Conservation (phyloP, 2,329 filamentous ascomycete genomes). For the Polytolypa hystricis region DNA sequence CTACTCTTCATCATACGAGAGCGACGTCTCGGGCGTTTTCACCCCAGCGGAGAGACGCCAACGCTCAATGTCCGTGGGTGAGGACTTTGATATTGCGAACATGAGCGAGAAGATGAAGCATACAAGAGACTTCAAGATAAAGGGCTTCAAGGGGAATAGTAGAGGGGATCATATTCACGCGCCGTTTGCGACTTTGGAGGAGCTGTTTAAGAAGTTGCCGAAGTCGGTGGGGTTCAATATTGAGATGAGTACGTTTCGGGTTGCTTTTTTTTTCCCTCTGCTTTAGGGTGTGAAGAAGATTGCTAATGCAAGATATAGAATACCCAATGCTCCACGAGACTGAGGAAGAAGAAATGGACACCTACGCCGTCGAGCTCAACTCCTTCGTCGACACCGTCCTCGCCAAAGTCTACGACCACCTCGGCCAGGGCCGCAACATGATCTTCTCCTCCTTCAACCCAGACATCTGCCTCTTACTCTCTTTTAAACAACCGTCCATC, state of each 20-base stretch:
- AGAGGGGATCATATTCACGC: slow-evolving; percentile 92
- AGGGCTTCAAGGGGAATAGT: slow-evolving; percentile 92
- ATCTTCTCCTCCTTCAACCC: slow-evolving; percentile 98
- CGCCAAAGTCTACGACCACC: slow-evolving; percentile 77
- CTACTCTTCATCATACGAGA: not conserved
- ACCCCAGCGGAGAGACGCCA: slow-evolving; percentile 20
- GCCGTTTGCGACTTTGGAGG: slow-evolving; percentile 88
- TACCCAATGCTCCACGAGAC: slow-evolving; percentile 97
- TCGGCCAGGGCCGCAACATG: slow-evolving; percentile 72
- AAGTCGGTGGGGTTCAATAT: slow-evolving; percentile 89
- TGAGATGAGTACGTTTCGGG: slow-evolving; percentile 58
- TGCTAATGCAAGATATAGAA: slow-evolving; percentile 37
- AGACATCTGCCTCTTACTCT: slow-evolving; percentile 85
- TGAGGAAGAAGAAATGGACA: slow-evolving; percentile 88
- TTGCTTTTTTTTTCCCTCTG: too few species aligned
- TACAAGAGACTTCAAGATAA: slow-evolving; percentile 85
- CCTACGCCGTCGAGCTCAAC: slow-evolving; percentile 69
- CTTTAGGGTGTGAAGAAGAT: too few species aligned
- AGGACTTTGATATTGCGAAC: slow-evolving; percentile 40
- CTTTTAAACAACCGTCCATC: slow-evolving; percentile 94
- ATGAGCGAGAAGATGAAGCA: slow-evolving; percentile 87
- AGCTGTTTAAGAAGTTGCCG: slow-evolving; percentile 78
- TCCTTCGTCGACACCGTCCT: slow-evolving; percentile 92
- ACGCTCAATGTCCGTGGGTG: slow-evolving; percentile 52
- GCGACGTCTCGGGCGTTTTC: slow-evolving; percentile 2